These are phyloP conservation scores for Chondrostereum purpureum DNA, from an alignment of 1,284 basidiomycete species.

Conservation along the genomic window DNA sequence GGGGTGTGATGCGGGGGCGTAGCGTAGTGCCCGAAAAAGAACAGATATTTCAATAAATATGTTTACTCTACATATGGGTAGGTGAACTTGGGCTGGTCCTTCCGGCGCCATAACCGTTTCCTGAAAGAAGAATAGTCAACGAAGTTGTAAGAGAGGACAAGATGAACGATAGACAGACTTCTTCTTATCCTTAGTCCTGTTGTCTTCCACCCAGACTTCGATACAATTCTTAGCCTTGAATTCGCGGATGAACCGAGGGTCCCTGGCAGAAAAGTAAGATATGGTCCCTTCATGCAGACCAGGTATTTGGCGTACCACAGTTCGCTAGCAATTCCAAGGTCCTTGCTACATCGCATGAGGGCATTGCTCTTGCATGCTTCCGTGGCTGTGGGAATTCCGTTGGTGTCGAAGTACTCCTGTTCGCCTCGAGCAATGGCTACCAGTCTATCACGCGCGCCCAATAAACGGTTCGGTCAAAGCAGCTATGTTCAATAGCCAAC, in stretches of 20 bases:
- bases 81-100: constrained; percentile 77
- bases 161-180: constrained; percentile 54
- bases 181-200: constrained; percentile 62
- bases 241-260: constrained; percentile 90
- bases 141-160: not conserved
- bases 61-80: constrained; percentile 87
- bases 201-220: constrained; percentile 83
- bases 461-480: too few species aligned
- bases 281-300: too few species aligned
- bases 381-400: constrained; percentile 87
- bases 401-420: constrained; percentile 94
- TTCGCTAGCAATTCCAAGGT: constrained; percentile 93
- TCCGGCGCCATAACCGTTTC: constrained; percentile 87
- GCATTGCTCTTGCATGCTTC: constrained; percentile 97
- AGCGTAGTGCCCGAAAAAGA: too few species aligned
- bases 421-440: constrained; percentile 92
- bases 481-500: too few species aligned
- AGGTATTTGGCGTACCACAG: constrained; percentile 62
- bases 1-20: too few species aligned
- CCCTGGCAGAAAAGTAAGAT: constrained; percentile 45
- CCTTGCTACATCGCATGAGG: constrained; percentile 97
- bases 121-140: constrained; percentile 30
- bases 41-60: too few species aligned
- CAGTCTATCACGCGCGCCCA: constrained; percentile 43
- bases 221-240: constrained; percentile 85